Evolutionary conservation across 1,284 basidiomycete species (phyloP).

Genomic region (Phylloboletellus chloephorus): DNA sequence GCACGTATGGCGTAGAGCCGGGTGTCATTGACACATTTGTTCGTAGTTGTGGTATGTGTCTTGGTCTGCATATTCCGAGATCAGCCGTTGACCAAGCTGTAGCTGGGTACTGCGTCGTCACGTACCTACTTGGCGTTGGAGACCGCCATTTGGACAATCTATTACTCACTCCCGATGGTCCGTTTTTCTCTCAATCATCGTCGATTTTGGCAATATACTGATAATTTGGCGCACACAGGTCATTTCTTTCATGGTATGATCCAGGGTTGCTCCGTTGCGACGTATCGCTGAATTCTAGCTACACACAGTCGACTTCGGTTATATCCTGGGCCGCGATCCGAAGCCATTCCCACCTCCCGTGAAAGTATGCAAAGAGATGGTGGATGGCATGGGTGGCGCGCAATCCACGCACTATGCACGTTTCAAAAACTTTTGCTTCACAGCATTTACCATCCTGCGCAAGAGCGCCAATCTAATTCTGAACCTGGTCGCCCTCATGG

Average conservation of each 20-base stretch:
- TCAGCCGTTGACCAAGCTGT: constrained; percentile 13
- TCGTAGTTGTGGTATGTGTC: constrained; percentile 84
- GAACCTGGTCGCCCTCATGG: constrained; percentile 95
- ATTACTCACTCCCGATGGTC: constrained; percentile 86
- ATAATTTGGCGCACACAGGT: constrained; percentile 34
- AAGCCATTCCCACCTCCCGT: constrained; percentile 98
- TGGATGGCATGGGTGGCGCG: constrained; percentile 98
- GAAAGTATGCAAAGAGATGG: constrained; percentile 99
- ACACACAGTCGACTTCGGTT: constrained; percentile 89
- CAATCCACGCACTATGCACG: constrained; percentile 87
- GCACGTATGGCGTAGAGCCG: constrained; percentile 89
- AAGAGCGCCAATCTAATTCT: constrained; percentile 98
- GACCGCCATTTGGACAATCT: constrained; percentile 97
- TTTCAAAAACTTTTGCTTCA: constrained; percentile 95
- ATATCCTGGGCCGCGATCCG: constrained; percentile 95
- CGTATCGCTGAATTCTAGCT: constrained; percentile 12
- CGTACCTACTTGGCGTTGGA: constrained; percentile 94
- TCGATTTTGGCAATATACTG: neutral
- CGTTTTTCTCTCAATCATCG: constrained; percentile 30
- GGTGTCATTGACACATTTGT: constrained; percentile 95
- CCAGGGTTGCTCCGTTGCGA: neutral
- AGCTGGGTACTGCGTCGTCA: constrained; percentile 99
- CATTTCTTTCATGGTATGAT: constrained; percentile 79
- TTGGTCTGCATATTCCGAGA: neutral
- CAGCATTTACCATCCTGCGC: constrained; percentile 90